These are phyloP conservation scores for Cucurbita argyrosperma DNA, from an alignment of 306 rosid species.

Conservation along the genomic window DNA sequence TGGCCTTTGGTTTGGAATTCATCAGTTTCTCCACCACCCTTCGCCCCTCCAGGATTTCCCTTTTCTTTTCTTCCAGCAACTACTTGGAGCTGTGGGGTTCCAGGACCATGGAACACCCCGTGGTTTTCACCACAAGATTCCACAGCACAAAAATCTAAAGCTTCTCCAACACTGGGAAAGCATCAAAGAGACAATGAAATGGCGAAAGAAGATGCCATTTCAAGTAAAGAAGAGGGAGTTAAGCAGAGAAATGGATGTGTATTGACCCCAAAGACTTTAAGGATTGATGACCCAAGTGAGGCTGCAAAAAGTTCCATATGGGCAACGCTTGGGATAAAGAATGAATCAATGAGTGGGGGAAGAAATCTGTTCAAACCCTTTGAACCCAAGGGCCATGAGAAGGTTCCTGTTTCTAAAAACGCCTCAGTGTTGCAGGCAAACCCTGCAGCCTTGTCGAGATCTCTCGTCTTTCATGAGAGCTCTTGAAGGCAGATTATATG, in stretches of 20 bases:
- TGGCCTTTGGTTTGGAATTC: conserved; percentile 77
- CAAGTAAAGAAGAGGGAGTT: conserved; percentile 14
- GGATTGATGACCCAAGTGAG: conserved; percentile 75
- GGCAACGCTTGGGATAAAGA: conserved; percentile 84
- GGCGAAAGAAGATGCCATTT: not conserved
- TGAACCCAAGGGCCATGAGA: conserved; percentile 32
- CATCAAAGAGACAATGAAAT: conserved; percentile 41
- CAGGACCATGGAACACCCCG: conserved; percentile 21
- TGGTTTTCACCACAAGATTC: conserved; percentile 35
- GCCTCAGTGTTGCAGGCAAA: conserved; percentile 58
- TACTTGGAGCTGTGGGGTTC: conserved; percentile 30
- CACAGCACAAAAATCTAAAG: not conserved
- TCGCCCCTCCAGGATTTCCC: conserved; percentile 60
- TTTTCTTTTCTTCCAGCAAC: conserved; percentile 40
- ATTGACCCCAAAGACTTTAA: conserved; percentile 65
- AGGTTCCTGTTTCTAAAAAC: conserved; percentile 25
- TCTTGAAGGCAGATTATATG: conserved; percentile 8
- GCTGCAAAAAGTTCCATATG: conserved; percentile 94
- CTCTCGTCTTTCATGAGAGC: conserved; percentile 60
- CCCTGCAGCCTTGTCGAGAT: conserved; percentile 90
- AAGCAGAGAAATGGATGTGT: conserved; percentile 41
- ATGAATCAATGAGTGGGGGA: conserved; percentile 44
- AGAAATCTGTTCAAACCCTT: conserved; percentile 64
- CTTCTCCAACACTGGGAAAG: conserved; percentile 43
- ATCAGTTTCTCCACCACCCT: conserved; percentile 33